phyloP scores from a whole-genome alignment of 306 rosid genomes.

The Clitoria ternatea region DNA sequence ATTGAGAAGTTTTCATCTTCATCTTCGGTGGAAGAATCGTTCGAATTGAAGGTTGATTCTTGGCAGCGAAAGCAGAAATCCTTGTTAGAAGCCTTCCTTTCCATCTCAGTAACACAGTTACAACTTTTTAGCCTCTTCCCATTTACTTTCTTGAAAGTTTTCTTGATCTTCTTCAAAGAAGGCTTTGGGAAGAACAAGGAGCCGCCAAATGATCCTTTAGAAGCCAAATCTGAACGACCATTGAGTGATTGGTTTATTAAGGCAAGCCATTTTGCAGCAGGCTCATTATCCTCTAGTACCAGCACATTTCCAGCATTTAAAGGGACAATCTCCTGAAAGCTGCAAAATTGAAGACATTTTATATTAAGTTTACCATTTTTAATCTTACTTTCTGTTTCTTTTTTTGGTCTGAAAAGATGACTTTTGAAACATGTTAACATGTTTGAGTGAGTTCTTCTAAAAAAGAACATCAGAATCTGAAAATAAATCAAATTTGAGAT shows the following conservation, averaged over 20 bases:
- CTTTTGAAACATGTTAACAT: not conserved
- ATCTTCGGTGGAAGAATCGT: slow-evolving; percentile 69
- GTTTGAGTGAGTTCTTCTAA: too few species aligned
- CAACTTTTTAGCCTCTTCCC: slow-evolving; percentile 67
- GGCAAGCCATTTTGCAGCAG: slow-evolving; percentile 88
- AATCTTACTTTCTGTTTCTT: too few species aligned
- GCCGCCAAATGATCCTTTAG: slow-evolving; percentile 49
- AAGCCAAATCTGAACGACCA: slow-evolving; percentile 37
- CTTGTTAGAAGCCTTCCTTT: slow-evolving; percentile 64
- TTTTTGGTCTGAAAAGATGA: too few species aligned
- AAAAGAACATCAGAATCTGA: too few species aligned
- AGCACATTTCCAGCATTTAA: slow-evolving; percentile 95
- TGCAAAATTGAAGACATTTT: slow-evolving; percentile 13
- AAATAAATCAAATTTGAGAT: too few species aligned
- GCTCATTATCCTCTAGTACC: slow-evolving; percentile 86
- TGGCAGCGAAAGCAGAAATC: slow-evolving; percentile 82
- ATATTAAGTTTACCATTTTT: too few species aligned
- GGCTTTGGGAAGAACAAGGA: slow-evolving; percentile 71
- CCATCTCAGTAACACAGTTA: slow-evolving; percentile 66
- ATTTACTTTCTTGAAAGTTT: slow-evolving; percentile 58
- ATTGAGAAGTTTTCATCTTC: slow-evolving; percentile 61
- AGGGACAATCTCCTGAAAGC: slow-evolving; percentile 98
- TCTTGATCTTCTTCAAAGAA: slow-evolving; percentile 73
- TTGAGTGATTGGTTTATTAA: slow-evolving; percentile 77
- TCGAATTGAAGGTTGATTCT: slow-evolving; percentile 46